These are phyloP conservation scores for Xylaria scruposa DNA, from an alignment of 495 filamentous ascomycete species.

Conservation along the genomic window DNA sequence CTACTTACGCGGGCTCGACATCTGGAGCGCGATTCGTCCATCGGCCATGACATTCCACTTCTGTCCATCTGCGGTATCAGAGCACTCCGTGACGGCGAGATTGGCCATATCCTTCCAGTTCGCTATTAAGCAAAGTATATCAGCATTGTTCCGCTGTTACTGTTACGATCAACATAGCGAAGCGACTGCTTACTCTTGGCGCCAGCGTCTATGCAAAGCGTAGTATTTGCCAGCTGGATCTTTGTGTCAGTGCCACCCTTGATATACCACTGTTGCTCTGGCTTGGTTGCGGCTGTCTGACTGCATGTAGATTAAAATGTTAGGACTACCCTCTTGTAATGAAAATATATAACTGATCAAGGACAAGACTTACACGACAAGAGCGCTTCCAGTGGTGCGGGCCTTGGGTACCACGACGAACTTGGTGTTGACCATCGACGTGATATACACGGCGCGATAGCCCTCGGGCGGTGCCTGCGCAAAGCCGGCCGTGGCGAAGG, in stretches of 20 bases:
- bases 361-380: constrained; percentile 50
- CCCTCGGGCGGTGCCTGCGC: constrained; percentile 50
- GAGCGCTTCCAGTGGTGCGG: constrained; percentile 42
- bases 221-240: constrained; percentile 54
- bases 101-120: constrained; percentile 62
- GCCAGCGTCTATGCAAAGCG: constrained; percentile 58
- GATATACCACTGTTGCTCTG: constrained; percentile 60
- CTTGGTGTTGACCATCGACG: constrained; percentile 56
- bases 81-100: constrained; percentile 52
- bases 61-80: constrained; percentile 48
- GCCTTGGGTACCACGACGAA: constrained; percentile 56
- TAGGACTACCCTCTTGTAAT: neutral
- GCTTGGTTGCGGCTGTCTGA: constrained; percentile 47
- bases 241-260: constrained; percentile 44
- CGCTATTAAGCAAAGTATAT: constrained; percentile 32
- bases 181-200: constrained; percentile 47
- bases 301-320: constrained; percentile 30
- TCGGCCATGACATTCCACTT: constrained; percentile 56
- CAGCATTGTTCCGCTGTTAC: neutral
- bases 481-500: constrained; percentile 54
- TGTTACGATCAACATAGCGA: neutral
- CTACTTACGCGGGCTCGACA: constrained; percentile 50
- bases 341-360: neutral
- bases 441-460: constrained; percentile 58
- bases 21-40: constrained; percentile 55